These are phyloP conservation scores for Euclidium syriacum DNA, from an alignment of 345 rosid genomes.

Conservation along the genomic window DNA sequence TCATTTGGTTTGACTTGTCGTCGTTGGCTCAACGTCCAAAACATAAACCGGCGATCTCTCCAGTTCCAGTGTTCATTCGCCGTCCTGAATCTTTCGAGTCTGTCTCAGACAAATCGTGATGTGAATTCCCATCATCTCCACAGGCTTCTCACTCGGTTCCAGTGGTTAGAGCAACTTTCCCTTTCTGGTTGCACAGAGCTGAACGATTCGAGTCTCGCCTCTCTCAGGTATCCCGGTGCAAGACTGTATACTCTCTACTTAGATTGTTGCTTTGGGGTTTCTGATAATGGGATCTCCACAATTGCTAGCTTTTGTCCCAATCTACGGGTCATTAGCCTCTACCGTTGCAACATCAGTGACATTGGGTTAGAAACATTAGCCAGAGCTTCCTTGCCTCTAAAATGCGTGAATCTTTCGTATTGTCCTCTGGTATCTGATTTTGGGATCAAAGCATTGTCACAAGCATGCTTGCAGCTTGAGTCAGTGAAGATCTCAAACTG, in stretches of 20 bases:
- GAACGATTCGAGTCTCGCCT: slow-evolving; percentile 48
- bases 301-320: slow-evolving; percentile 51
- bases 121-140: slow-evolving; percentile 41
- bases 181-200: slow-evolving; percentile 63
- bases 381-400: slow-evolving; percentile 35
- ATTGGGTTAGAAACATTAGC: slow-evolving; percentile 50
- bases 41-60: slow-evolving; percentile 42
- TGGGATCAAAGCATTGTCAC: slow-evolving; percentile 42
- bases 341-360: slow-evolving; percentile 53
- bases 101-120: slow-evolving; percentile 31
- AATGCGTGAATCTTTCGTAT: slow-evolving; percentile 48
- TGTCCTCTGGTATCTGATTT: slow-evolving; percentile 49
- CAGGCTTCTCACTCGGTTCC: slow-evolving; percentile 63
- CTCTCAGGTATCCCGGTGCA: slow-evolving; percentile 42
- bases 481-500: slow-evolving; percentile 56
- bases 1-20: slow-evolving; percentile 77
- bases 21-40: slow-evolving; percentile 63
- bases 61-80: slow-evolving; percentile 51
- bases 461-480: slow-evolving; percentile 45
- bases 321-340: slow-evolving; percentile 47
- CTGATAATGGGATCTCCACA: slow-evolving; percentile 47
- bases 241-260: slow-evolving; percentile 46
- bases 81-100: slow-evolving; percentile 21
- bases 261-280: slow-evolving; percentile 62
- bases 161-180: slow-evolving; percentile 46